Percentiles rank a stretch among this genome's conserved stretches.
Evolutionary conservation across 768 basidiomycete species (phyloP).

Genomic region (Calocera viscosa): DNA sequence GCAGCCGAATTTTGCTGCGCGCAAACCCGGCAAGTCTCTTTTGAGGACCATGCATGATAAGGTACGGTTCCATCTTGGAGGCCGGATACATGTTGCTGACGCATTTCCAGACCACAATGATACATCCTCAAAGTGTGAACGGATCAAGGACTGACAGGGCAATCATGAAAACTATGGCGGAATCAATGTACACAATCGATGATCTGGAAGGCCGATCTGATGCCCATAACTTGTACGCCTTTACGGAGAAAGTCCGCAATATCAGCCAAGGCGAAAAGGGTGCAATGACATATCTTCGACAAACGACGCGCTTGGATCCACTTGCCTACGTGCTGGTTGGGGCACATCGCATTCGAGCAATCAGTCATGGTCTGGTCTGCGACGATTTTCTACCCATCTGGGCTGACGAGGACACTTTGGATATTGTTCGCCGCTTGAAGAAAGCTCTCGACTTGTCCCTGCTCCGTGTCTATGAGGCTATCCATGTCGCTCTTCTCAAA

Average conservation of each 20-base stretch:
- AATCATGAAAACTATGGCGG: conserved; percentile 19
- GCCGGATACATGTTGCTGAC: neutral
- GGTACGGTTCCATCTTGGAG: conserved; percentile 37
- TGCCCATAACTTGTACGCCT: conserved; percentile 64
- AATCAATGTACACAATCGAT: neutral
- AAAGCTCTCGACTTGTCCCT: conserved; percentile 67
- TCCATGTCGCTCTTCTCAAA: conserved; percentile 36
- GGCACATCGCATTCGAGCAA: conserved; percentile 61
- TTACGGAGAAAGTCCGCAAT: conserved; percentile 72
- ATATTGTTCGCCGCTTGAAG: conserved; percentile 74
- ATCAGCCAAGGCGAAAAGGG: conserved; percentile 31
- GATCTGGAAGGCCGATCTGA: conserved; percentile 20
- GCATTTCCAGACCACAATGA: conserved; percentile 47
- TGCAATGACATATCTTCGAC: conserved; percentile 58
- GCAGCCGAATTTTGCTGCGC: conserved; percentile 83
- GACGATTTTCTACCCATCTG: conserved; percentile 84
- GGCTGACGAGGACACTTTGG: conserved; percentile 58
- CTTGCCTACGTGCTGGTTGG: conserved; percentile 87
- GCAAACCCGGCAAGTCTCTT: conserved; percentile 46
- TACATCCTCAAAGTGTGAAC: conserved; percentile 83
- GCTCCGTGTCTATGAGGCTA: conserved; percentile 82
- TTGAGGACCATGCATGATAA: conserved; percentile 72
- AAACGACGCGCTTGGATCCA: conserved; percentile 74
- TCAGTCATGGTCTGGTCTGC: conserved; percentile 63
- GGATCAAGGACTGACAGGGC: conserved; percentile 43